Evolutionary conservation across 1,139 yeast genomes (phyloP).

Genomic region (Saccharomyces hybrid): DNA sequence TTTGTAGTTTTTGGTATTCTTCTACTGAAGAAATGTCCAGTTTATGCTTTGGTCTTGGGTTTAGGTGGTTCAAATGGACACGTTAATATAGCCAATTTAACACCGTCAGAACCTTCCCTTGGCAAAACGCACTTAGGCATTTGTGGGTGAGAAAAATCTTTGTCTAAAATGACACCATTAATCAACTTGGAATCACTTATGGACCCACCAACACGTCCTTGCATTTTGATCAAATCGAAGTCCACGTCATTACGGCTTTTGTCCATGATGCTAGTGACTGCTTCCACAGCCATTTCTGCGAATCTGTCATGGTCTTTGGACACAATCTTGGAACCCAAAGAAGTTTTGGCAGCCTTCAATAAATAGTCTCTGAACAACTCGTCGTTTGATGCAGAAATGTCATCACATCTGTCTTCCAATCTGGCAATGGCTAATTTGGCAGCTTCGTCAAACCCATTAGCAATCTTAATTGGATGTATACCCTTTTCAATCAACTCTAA

Average conservation of each 20-base stretch:
- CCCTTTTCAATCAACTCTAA: constrained; percentile 91
- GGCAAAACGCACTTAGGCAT: constrained; percentile 69
- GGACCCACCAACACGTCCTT: constrained; percentile 93
- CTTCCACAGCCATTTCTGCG: constrained; percentile 95
- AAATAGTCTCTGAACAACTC: constrained; percentile 45
- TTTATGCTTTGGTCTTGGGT: constrained; percentile 98
- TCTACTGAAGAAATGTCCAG: constrained; percentile 86
- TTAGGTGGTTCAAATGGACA: constrained; percentile 99
- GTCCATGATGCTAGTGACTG: constrained; percentile 89
- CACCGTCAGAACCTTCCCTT: constrained; percentile 43
- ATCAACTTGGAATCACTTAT: constrained; percentile 78
- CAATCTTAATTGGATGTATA: constrained; percentile 92
- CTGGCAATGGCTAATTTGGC: constrained; percentile 80
- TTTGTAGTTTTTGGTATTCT: constrained; percentile 83
- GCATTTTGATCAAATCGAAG: constrained; percentile 89
- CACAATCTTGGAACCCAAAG: constrained; percentile 91
- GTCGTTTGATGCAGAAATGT: constrained; percentile 24
- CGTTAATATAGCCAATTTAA: constrained; percentile 86
- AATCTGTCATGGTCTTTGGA: constrained; percentile 89
- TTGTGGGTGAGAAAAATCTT: constrained; percentile 96
- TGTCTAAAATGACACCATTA: constrained; percentile 87
- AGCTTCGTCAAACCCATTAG: constrained; percentile 96
- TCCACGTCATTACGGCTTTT: constrained; percentile 89
- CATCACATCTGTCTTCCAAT: constrained; percentile 61
- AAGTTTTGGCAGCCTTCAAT: constrained; percentile 87